Percentiles rank a stretch among this genome's conserved stretches.
These are phyloP conservation scores for Colletotrichum limetticola DNA, from an alignment of 2,329 filamentous ascomycete species.

Conservation along the genomic window DNA sequence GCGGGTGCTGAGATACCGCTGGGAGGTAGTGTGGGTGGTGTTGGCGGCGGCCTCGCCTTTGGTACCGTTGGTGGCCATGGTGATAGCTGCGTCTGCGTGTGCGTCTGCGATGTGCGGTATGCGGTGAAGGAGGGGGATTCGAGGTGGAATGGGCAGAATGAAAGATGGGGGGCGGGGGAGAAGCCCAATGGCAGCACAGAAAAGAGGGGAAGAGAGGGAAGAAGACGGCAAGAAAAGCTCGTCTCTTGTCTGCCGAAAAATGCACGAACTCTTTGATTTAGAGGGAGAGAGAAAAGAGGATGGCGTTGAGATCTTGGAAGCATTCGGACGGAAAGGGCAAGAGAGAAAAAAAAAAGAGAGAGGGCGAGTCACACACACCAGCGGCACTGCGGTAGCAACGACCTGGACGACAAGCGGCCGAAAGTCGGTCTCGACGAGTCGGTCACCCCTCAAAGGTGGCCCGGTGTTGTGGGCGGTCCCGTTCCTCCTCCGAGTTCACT, in stretches of 20 bases:
- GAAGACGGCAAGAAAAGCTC: neutral
- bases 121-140: neutral
- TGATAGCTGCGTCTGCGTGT: conserved; percentile 36
- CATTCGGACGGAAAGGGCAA: conserved; percentile 11
- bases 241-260: neutral
- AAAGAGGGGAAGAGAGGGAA: neutral
- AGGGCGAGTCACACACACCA: conserved; percentile 21
- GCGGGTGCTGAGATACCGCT: conserved; percentile 62
- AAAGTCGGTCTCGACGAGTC: conserved; percentile 30
- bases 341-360: neutral
- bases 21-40: conserved; percentile 54
- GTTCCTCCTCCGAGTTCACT: neutral
- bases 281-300: neutral
- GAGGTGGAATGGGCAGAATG: neutral
- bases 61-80: conserved; percentile 55
- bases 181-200: conserved; percentile 15
- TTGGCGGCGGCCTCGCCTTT: conserved; percentile 38
- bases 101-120: neutral
- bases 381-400: too few relatives aligned
- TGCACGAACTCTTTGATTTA: neutral
- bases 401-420: conserved; percentile 30
- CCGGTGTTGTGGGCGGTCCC: neutral
- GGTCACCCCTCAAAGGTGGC: neutral
- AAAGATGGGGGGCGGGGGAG: neutral
- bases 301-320: conserved; percentile 12